phyloP scores from a whole-genome alignment of 805 yeast species.

The Priceomyces melissophilus region DNA sequence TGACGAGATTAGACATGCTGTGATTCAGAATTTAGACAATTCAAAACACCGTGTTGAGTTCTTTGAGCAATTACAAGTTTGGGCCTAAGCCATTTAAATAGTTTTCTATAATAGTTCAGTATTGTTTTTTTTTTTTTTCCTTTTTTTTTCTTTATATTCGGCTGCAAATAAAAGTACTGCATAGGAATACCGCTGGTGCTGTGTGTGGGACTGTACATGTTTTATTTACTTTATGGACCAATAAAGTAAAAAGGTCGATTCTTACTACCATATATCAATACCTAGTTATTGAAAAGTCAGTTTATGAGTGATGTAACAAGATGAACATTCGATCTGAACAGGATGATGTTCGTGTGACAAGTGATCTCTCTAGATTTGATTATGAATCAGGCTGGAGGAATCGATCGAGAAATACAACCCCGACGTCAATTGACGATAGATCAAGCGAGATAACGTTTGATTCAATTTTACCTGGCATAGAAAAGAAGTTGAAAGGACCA shows the following conservation, averaged over 20 bases:
- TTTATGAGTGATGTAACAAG: no score
- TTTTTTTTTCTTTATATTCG: neutral
- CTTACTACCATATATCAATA: no score
- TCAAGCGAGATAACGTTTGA: conserved; percentile 4
- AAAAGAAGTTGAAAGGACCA: neutral
- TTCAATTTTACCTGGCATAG: conserved; percentile 1
- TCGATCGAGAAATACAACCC: conserved; percentile 31
- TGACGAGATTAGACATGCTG: conserved; percentile 51
- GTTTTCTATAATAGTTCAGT: neutral
- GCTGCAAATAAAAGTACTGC: no score
- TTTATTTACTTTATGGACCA: no score
- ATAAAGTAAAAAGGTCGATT: no score
- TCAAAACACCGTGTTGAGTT: conserved; percentile 54
- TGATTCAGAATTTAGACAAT: conserved; percentile 39
- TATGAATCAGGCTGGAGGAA: conserved; percentile 18
- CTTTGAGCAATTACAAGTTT: conserved; percentile 70
- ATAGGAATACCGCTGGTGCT: no score
- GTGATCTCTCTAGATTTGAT: conserved; percentile 33
- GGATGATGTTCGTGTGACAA: conserved; percentile 22
- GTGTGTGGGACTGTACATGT: no score
- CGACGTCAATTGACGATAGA: conserved; percentile 18
- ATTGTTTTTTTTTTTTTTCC: neutral
- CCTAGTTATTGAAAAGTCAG: no score
- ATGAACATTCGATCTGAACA: conserved; percentile 19
- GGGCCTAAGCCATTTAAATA: conserved; percentile 40